Percentiles rank a stretch among this genome's conserved stretches.
phyloP scores from a whole-genome alignment of 345 rosid species.

The Luvunga scandens region DNA sequence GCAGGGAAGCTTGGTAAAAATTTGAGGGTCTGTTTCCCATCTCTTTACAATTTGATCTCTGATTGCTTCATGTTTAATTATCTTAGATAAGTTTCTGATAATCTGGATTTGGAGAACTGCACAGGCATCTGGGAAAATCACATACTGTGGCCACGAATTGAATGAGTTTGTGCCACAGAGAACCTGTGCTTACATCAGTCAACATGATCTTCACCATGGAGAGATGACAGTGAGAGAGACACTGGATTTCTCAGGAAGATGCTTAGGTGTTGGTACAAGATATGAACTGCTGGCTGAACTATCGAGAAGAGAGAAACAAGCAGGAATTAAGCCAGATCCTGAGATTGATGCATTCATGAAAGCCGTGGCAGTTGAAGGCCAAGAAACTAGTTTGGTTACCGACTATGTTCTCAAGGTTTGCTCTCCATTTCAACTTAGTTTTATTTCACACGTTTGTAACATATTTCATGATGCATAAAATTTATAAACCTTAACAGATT shows the following conservation, averaged over 20 bases:
- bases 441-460: not conserved
- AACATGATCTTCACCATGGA: slow-evolving; percentile 56
- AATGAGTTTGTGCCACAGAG: slow-evolving; percentile 61
- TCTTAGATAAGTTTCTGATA: not conserved
- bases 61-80: not conserved
- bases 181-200: slow-evolving; percentile 68
- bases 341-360: slow-evolving; percentile 89
- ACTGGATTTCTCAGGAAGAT: slow-evolving; percentile 72
- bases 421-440: not conserved
- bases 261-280: slow-evolving; percentile 70
- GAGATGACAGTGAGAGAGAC: slow-evolving; percentile 73
- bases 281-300: slow-evolving; percentile 71
- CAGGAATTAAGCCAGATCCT: slow-evolving; percentile 73
- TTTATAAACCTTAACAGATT: slow-evolving; percentile 34
- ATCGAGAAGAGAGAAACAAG: slow-evolving; percentile 73
- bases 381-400: slow-evolving; percentile 66
- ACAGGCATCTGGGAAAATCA: slow-evolving; percentile 54
- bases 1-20: slow-evolving; percentile 51
- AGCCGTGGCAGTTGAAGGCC: slow-evolving; percentile 53
- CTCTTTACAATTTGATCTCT: not conserved
- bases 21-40: slow-evolving; percentile 38
- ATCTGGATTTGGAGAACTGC: not conserved
- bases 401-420: slow-evolving; percentile 78
- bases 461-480: not conserved
- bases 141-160: slow-evolving; percentile 59